Evolutionary conservation across 2,329 filamentous ascomycete species (phyloP).

Genomic region (Cladorrhinum sp.): DNA sequence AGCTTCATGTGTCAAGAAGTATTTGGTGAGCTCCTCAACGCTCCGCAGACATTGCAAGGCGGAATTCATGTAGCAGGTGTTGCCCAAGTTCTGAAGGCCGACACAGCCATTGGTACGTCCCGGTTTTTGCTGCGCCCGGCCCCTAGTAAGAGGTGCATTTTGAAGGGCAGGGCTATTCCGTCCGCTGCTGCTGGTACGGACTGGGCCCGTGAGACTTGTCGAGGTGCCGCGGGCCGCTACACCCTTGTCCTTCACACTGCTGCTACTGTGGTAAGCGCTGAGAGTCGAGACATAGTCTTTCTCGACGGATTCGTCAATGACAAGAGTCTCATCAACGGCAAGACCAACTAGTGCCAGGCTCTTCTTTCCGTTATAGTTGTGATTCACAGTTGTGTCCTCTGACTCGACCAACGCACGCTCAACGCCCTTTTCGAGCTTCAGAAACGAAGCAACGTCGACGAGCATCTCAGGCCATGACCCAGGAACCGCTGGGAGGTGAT

Average conservation of each 20-base stretch:
- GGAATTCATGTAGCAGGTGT: conserved; percentile 99
- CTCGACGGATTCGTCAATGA: conserved; percentile 76
- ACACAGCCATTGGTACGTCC: conserved; percentile 72
- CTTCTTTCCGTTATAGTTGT: conserved; percentile 73
- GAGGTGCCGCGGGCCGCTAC: conserved; percentile 37
- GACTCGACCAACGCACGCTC: conserved; percentile 62
- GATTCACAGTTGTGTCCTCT: conserved; percentile 68
- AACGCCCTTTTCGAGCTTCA: conserved; percentile 56
- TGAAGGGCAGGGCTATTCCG: conserved; percentile 63
- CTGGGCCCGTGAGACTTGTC: conserved; percentile 33
- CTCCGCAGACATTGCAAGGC: conserved; percentile 91
- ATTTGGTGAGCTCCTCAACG: conserved; percentile 88
- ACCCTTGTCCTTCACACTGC: conserved; percentile 34
- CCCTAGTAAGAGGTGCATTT: conserved; percentile 63
- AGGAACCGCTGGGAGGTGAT: conserved; percentile 20
- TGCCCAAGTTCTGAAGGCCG: conserved; percentile 85
- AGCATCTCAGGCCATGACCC: conserved; percentile 47
- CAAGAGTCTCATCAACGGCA: conserved; percentile 68
- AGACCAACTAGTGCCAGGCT: conserved; percentile 66
- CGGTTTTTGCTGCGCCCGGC: conserved; percentile 65
- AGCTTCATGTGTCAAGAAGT: conserved; percentile 76
- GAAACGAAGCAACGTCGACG: conserved; percentile 61
- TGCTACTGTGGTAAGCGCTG: conserved; percentile 43
- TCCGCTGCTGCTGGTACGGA: conserved; percentile 54
- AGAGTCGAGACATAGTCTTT: conserved; percentile 58